These are phyloP conservation scores for Pterocarpus macrocarpus DNA, from an alignment of 306 rosid species.

Conservation along the genomic window DNA sequence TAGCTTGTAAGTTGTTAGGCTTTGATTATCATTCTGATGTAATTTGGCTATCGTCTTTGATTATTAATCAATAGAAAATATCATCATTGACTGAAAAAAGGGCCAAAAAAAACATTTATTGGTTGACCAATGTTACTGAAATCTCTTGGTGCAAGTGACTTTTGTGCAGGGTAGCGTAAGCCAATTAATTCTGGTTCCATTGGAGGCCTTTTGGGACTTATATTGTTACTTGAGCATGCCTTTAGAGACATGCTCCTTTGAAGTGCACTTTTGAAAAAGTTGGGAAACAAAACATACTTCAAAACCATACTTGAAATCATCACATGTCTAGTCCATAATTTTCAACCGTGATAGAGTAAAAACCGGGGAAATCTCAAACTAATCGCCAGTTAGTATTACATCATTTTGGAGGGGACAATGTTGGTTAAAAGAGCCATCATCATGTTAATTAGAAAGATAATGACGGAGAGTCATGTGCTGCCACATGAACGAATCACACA, in stretches of 20 bases:
- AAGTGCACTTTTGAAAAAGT: background rate
- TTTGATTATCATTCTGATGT: too few species aligned
- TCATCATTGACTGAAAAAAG: too few species aligned
- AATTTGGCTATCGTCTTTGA: too few species aligned
- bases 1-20: too few species aligned
- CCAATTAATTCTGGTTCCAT: slow-evolving; percentile 23
- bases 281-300: slow-evolving; percentile 8
- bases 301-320: slow-evolving; percentile 34
- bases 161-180: slow-evolving; percentile 21
- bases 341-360: slow-evolving; percentile 42
- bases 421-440: slow-evolving; percentile 57
- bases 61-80: too few species aligned
- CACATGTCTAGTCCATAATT: slow-evolving; percentile 40
- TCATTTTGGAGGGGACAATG: slow-evolving; percentile 49
- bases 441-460: slow-evolving; percentile 58
- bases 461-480: slow-evolving; percentile 55
- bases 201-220: slow-evolving; percentile 23
- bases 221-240: slow-evolving; percentile 34
- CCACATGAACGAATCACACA: slow-evolving; percentile 66
- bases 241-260: slow-evolving; percentile 31
- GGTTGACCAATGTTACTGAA: background rate
- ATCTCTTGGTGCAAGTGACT: slow-evolving; percentile 13
- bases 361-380: slow-evolving; percentile 32
- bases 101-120: background rate
- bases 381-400: slow-evolving; percentile 37